Base-by-base conservation (phyloP, 179 eudicot genomes). In the Amaranthus tricolor region DNA sequence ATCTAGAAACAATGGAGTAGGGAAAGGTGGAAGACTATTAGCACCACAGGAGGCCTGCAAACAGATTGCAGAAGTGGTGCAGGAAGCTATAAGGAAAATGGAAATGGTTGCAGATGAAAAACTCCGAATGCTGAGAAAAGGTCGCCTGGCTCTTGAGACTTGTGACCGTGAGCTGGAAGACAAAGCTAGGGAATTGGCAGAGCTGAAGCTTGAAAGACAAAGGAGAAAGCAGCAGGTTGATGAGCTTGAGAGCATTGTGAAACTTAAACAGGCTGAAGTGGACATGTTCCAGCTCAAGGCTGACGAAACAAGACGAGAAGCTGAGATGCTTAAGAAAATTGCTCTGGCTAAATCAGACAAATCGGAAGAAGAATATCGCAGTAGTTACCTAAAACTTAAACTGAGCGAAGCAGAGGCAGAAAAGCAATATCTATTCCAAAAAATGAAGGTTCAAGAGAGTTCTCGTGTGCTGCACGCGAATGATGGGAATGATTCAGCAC, bases 21-120 rank as follows among this genome's bases (percentile, higher is more conserved):
- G 87, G n/a, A 96, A 90, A 81, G 85, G 86, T 17, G 88, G 90
- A 19, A 80, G 89, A 68, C 83, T 86, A 43, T 79, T 92, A 82
- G 92, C 98, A 24, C 97, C 98, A 53, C 98, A 90, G 70, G 98
- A 94, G 75, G 97, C 98, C 50, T 92, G 92, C 88, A 92, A 89
- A 77, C 88, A 85, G 83, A 94, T 92, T 63, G 96, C 97, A 0
- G 97, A 94, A 65, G 97, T 94, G 43, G 97, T 92, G 49, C 93
- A 92, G 75, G 98, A 94, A 85, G 96, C 98, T 20, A 86, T 89
- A 69, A 84, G 85, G 78, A 94, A 94, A 75, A 94, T 94, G 98
- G 98, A 94, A 83, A 81, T 86, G 86, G 98, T 94, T 44, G 97
- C 96, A 6, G 94, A 92, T 61, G 98, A 94, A 77, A 94, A 94